phyloP scores from a whole-genome alignment of 257 asterid genomes.

The Lithospermum erythrorhizon region DNA sequence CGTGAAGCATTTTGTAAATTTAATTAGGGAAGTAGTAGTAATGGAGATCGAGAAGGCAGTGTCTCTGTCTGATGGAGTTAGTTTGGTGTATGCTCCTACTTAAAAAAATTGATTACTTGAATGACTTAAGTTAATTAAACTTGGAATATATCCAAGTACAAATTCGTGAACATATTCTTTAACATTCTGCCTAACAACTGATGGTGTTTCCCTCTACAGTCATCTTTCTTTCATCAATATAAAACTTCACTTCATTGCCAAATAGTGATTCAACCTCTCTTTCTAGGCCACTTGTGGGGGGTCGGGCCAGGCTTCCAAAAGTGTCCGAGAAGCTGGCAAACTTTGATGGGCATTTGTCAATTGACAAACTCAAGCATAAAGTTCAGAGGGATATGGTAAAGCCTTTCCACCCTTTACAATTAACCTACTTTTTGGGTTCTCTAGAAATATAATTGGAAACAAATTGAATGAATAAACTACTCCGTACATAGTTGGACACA shows the following conservation, averaged over 20 bases:
- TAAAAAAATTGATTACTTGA: too few relatives aligned
- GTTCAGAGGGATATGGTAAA: conserved; percentile 44
- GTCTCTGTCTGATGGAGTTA: too few relatives aligned
- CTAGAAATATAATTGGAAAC: neutral
- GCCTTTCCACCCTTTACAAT: conserved; percentile 8
- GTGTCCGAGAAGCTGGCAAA: conserved; percentile 19
- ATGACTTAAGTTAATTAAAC: too few relatives aligned
- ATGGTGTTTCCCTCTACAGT: neutral
- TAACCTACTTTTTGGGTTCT: neutral
- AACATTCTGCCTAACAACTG: neutral
- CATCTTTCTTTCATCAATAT: neutral
- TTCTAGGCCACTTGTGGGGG: conserved; percentile 62
- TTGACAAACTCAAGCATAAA: conserved; percentile 45
- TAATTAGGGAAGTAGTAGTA: neutral
- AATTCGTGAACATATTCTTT: too few relatives aligned
- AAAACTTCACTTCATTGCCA: neutral
- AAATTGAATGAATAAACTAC: neutral
- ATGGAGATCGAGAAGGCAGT: too few relatives aligned
- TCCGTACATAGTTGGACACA: too few relatives aligned
- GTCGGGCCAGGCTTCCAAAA: conserved; percentile 32
- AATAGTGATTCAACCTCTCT: conserved; percentile 5
- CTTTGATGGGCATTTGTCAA: conserved; percentile 53
- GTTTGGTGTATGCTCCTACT: too few relatives aligned
- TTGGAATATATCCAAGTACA: neutral
- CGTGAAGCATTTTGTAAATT: neutral